phyloP scores from a whole-genome alignment of 2,329 filamentous ascomycete species.

The Xylariomycetidae sp. region DNA sequence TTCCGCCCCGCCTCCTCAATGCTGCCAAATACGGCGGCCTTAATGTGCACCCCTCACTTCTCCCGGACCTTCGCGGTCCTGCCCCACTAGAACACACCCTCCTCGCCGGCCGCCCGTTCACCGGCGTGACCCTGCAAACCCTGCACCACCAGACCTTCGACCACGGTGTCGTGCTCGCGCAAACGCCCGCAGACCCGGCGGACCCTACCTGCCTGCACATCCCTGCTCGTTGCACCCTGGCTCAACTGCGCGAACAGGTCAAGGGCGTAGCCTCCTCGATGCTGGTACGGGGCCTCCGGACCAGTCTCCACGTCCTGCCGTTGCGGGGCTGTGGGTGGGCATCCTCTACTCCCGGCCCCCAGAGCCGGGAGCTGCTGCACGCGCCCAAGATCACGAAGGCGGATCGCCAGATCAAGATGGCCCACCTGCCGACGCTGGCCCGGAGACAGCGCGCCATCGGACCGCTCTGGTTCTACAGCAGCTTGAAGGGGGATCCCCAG shows the following conservation, averaged over 20 bases:
- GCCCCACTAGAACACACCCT: constrained; percentile 86
- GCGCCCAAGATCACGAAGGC: constrained; percentile 70
- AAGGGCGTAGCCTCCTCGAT: constrained; percentile 64
- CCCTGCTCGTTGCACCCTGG: constrained; percentile 39
- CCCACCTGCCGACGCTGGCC: constrained; percentile 47
- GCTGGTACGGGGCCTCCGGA: constrained; percentile 61
- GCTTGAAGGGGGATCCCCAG: no score
- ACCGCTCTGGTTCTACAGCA: constrained; percentile 60
- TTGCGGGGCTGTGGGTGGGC: constrained; percentile 33
- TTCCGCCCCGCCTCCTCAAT: constrained; percentile 70
- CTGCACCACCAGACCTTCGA: constrained; percentile 75
- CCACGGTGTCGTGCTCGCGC: constrained; percentile 68
- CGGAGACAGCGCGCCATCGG: constrained; percentile 58
- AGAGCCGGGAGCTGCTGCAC: constrained; percentile 30
- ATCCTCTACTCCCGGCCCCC: constrained; percentile 19
- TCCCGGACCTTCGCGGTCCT: constrained; percentile 81
- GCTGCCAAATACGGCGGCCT: constrained; percentile 76
- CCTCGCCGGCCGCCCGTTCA: constrained; percentile 52
- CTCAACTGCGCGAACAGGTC: constrained; percentile 44
- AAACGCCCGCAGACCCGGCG: constrained; percentile 52
- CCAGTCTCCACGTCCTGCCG: constrained; percentile 62
- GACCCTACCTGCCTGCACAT: constrained; percentile 48
- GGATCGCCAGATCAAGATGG: constrained; percentile 49
- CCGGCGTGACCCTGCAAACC: constrained; percentile 83
- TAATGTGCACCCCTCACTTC: constrained; percentile 87